These are phyloP conservation scores for Raphanus hybrid DNA, from an alignment of 441 rosid genomes.

Conservation along the genomic window DNA sequence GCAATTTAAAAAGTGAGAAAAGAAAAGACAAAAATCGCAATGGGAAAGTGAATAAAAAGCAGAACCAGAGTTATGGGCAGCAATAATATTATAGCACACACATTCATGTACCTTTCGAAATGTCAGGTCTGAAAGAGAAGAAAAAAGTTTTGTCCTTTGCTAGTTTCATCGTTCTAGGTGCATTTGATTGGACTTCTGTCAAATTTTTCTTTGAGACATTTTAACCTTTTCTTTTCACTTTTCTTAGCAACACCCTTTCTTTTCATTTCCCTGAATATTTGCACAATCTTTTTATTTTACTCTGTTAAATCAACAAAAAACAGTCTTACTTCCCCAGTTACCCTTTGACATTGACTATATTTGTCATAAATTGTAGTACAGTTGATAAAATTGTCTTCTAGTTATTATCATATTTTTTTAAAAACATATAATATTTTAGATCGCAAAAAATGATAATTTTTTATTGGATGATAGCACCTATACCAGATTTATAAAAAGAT, in stretches of 20 bases:
- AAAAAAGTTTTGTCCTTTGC: constrained; percentile 40
- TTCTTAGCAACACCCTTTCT: not conserved
- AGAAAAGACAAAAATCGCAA: constrained; percentile 10
- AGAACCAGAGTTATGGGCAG: constrained; percentile 35
- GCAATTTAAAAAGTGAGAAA: not conserved
- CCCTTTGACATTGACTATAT: not conserved
- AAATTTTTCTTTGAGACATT: not conserved
- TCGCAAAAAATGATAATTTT: too few species aligned
- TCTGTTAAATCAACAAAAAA: not conserved
- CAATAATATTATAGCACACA: not conserved
- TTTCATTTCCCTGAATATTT: not conserved
- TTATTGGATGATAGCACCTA: too few species aligned
- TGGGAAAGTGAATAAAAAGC: constrained; percentile 26
- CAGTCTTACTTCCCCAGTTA: not conserved
- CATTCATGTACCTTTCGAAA: not conserved
- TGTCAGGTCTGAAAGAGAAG: not conserved
- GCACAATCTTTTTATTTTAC: not conserved
- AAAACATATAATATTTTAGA: too few species aligned
- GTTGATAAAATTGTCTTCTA: not conserved
- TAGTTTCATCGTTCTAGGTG: constrained; percentile 33
- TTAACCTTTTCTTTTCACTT: too few species aligned
- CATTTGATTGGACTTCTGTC: constrained; percentile 34
- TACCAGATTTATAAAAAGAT: too few species aligned
- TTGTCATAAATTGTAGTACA: too few species aligned
- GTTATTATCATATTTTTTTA: too few species aligned